A percentile compares a stretch with the other conserved stretches of the same genome.
Evolutionary conservation across 179 eudicot species (phyloP).

Genomic region (Beta corolliflora): DNA sequence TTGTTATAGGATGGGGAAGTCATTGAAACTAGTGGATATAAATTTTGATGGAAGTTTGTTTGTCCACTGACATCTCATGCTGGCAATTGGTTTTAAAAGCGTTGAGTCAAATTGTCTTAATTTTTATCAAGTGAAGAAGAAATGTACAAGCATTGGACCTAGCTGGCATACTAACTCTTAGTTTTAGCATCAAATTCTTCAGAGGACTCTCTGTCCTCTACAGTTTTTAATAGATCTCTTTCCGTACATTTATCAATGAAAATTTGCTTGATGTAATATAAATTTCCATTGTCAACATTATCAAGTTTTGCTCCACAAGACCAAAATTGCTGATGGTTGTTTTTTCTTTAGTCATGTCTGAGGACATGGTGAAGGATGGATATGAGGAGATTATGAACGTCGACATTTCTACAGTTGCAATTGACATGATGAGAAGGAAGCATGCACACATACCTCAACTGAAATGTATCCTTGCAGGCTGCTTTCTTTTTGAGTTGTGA

Average conservation of each 20-base stretch:
- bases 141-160: background rate
- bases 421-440: conserved; percentile 82
- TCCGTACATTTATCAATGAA: background rate
- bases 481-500: background rate
- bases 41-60: background rate
- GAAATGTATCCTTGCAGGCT: conserved; percentile 62
- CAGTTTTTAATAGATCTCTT: background rate
- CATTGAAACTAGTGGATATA: background rate
- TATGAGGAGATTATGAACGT: conserved; percentile 74
- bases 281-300: background rate
- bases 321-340: conserved; percentile 7
- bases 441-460: conserved; percentile 75
- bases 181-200: background rate
- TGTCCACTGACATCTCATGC: background rate
- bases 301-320: background rate
- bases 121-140: background rate
- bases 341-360: conserved; percentile 64
- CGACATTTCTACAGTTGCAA: conserved; percentile 88
- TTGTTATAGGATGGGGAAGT: background rate
- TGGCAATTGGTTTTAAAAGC: background rate
- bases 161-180: background rate
- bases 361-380: conserved; percentile 96
- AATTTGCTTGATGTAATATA: background rate
- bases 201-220: background rate
- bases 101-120: background rate